Evolutionary conservation across 306 rosid genomes (phyloP).

Genomic region (Canavalia ensiformis): DNA sequence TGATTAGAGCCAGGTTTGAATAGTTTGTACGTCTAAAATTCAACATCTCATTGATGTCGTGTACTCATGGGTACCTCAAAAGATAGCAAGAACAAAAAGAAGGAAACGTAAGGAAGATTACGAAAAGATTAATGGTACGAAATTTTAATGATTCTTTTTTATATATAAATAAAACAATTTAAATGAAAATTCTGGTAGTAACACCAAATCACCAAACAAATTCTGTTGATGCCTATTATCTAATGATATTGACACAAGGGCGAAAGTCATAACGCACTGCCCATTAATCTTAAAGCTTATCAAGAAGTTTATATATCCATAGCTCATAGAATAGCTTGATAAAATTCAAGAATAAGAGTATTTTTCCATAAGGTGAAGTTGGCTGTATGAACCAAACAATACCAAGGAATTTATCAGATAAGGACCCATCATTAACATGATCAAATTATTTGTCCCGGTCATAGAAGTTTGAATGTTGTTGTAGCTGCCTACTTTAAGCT

Average conservation of each 20-base stretch:
- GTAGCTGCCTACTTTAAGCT: no score
- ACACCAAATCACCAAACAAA: constrained; percentile 6
- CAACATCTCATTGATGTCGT: no score
- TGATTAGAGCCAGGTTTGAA: background rate
- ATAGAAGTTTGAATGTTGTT: background rate
- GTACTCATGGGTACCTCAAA: background rate
- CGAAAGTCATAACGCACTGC: background rate
- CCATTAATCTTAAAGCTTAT: background rate
- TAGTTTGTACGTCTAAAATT: background rate
- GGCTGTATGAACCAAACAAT: background rate
- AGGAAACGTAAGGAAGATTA: background rate
- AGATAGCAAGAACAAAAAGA: background rate
- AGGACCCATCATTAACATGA: background rate
- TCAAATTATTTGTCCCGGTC: background rate
- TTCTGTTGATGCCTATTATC: background rate
- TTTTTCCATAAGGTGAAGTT: background rate
- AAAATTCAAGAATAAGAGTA: background rate
- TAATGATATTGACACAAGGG: background rate
- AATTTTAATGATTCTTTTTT: background rate
- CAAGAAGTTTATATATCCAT: background rate
- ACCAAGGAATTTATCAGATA: background rate
- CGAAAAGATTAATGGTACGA: background rate
- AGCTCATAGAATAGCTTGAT: background rate
- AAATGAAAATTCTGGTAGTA: background rate
- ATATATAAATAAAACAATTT: background rate